Evolutionary conservation across 148 eudicot species (phyloP).

Genomic region (Euryodendron excelsum): DNA sequence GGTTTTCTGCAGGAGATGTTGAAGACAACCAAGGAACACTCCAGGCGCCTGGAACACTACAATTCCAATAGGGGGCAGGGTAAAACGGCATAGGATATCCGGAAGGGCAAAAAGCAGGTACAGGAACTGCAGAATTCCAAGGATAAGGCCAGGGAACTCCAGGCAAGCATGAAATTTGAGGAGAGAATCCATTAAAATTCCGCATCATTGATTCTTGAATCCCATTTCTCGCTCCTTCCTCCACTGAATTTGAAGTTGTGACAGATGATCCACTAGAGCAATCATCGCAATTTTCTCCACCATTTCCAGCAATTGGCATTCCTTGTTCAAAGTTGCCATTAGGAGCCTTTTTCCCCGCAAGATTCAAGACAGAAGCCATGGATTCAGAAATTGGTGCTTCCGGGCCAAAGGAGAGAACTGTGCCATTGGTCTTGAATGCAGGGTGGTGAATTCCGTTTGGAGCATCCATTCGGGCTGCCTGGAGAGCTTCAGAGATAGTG

Average conservation of each 20-base stretch:
- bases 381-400: constrained; percentile 47
- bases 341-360: constrained; percentile 33
- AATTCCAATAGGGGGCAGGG: constrained; percentile 78
- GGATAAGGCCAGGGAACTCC: constrained; percentile 64
- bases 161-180: constrained; percentile 57
- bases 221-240: constrained; percentile 31
- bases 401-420: constrained; percentile 62
- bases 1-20: constrained; percentile 27
- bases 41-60: constrained; percentile 54
- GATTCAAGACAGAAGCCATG: constrained; percentile 43
- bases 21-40: constrained; percentile 61
- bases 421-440: constrained; percentile 42
- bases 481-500: constrained; percentile 61
- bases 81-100: constrained; percentile 57
- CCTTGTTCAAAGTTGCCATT: no score
- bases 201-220: constrained; percentile 29
- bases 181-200: constrained; percentile 33
- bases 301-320: no score
- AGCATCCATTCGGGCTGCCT: constrained; percentile 40
- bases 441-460: constrained; percentile 45
- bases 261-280: constrained; percentile 48
- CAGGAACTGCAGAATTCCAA: constrained; percentile 57
- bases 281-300: constrained; percentile 42
- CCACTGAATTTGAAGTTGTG: constrained; percentile 39
- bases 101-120: constrained; percentile 51